Evolutionary conservation across 192 early-diverging fungal species (phyloP), one percentile per base, ranked within the genome.

Genomic region (Coemansia sp.): DNA sequence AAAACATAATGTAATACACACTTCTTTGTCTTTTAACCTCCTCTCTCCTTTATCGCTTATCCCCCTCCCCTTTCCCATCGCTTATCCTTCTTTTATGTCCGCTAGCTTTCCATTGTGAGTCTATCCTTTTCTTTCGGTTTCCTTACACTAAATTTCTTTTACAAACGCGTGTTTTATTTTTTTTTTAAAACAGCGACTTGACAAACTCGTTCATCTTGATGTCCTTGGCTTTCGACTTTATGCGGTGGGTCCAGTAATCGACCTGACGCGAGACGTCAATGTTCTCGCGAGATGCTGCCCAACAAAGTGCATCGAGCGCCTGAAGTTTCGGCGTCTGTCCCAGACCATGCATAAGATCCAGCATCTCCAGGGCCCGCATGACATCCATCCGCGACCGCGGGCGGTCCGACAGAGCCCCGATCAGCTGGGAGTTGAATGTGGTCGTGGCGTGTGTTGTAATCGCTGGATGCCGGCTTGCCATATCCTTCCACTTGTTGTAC

Each of bases 131-230:
- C 17, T 45, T 17, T 45, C 42, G 11, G 11, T 45, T 17, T 45
- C 42, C 0, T 1, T 45, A 13, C 13, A 17, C 4, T 17, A 45
- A 5, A 45, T 45, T 45, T 9, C 36, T 38, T 38, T 11, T 11
- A 40, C 7, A 40, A 40, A 40, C n/a, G n/a, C n/a, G n/a, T n/a
- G n/a, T n/a, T n/a, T n/a, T n/a, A n/a, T n/a, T n/a, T n/a, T n/a
- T n/a, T n/a, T 40, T 8, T 49, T 62, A 78, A 13, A 73, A 56
- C 38, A 80, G 41, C 8, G 69, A 67, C 40, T 67, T 66, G 14
- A 70, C 79, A 70, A 81, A 75, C 13, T 54, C 50, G 25, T 38
- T 61, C 4, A 75, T 61, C 13, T 69, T 68, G 9, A 48, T 42
- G 14, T 62, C 63, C 50, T 58, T 54, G 49, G 64, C 15, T n/a